These are phyloP conservation scores for Colletotrichum horii DNA, from an alignment of 2,329 filamentous ascomycete genomes.

Conservation along the genomic window DNA sequence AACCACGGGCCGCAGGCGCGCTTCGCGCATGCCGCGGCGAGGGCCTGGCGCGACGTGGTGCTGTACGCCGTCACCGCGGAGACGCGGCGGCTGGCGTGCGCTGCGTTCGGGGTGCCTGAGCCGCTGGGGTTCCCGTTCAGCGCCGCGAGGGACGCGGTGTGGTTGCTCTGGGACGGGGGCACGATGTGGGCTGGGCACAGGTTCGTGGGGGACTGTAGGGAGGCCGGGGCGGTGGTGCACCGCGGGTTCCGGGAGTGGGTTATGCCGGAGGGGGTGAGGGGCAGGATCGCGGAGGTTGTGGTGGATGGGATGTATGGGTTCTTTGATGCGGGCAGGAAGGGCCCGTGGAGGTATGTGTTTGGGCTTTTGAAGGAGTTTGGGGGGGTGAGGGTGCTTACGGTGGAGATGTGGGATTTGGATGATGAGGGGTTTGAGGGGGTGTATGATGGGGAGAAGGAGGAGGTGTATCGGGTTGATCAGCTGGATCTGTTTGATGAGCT, in stretches of 20 bases:
- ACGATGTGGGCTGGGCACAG: not conserved
- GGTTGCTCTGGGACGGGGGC: not conserved
- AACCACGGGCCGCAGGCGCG: not conserved
- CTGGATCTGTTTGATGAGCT: not conserved
- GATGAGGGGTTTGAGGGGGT: not conserved
- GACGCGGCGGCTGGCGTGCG: not conserved
- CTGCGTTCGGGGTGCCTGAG: not conserved
- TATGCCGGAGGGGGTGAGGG: not conserved
- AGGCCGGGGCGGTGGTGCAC: not conserved
- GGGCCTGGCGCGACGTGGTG: not conserved
- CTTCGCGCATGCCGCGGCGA: not conserved
- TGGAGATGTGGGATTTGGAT: not conserved
- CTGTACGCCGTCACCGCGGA: not conserved
- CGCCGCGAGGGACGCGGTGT: not conserved
- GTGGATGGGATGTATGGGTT: not conserved
- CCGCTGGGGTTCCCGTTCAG: not conserved
- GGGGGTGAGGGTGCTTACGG: not conserved
- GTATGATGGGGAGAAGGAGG: not conserved
- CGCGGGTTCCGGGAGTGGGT: not conserved
- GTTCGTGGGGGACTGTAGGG: not conserved
- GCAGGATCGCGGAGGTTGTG: not conserved
- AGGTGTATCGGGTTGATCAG: not conserved
- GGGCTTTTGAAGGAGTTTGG: not conserved
- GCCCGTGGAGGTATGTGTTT: not conserved
- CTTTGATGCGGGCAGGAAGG: not conserved